Evolutionary conservation across 2,329 filamentous ascomycete genomes (phyloP).

Genomic region (Cryoendolithus antarcticus): DNA sequence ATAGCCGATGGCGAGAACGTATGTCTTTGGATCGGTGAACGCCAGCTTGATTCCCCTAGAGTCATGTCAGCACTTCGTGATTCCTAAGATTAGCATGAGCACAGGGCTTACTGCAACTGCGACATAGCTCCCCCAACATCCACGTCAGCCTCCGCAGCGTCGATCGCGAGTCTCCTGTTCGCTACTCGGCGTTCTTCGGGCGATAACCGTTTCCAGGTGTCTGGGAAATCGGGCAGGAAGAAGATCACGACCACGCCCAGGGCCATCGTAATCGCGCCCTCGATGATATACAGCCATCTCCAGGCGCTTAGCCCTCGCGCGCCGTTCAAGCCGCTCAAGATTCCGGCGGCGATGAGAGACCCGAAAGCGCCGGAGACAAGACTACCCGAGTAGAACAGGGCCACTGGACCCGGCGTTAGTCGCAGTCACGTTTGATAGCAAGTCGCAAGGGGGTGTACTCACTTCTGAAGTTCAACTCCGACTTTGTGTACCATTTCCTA

Average conservation of each 20-base stretch:
- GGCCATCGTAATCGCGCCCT: constrained; percentile 46
- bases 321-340: constrained; percentile 53
- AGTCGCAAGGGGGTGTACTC: too few species aligned
- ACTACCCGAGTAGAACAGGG: constrained; percentile 40
- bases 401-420: too few species aligned
- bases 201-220: constrained; percentile 39
- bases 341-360: constrained; percentile 45
- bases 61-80: too few species aligned
- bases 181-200: constrained; percentile 42
- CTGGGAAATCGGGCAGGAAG: constrained; percentile 41
- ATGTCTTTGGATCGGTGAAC: constrained; percentile 39
- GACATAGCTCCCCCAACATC: constrained; percentile 37
- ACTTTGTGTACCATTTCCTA: constrained; percentile 43
- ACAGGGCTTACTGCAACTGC: too few species aligned
- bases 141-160: constrained; percentile 37
- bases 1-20: constrained; percentile 36
- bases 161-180: constrained; percentile 37
- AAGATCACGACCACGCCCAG: constrained; percentile 42
- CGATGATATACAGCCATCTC: constrained; percentile 33
- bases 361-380: constrained; percentile 41
- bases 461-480: constrained; percentile 37
- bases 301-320: constrained; percentile 45
- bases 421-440: too few species aligned
- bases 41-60: constrained; percentile 39
- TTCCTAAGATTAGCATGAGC: too few species aligned